Percentiles rank a stretch among this genome's conserved stretches.
Conservation (phyloP, 2,329 filamentous ascomycete genomes). For the Fusarium mundagurra region DNA sequence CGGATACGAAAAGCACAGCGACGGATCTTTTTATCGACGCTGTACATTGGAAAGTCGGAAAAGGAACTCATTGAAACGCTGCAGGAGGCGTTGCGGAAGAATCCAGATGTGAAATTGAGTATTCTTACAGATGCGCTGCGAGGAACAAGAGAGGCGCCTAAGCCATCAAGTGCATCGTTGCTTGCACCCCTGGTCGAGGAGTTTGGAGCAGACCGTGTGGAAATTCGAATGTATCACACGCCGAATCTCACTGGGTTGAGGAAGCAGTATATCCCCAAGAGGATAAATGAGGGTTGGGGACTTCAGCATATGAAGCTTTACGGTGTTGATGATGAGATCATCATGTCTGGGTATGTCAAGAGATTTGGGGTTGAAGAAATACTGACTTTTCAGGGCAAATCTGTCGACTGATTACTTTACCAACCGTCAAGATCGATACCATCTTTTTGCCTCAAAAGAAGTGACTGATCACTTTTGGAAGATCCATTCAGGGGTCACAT, state of each 20-base stretch:
- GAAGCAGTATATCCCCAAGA: slow-evolving; percentile 84
- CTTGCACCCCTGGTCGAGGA: slow-evolving; percentile 84
- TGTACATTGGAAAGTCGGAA: slow-evolving; percentile 96
- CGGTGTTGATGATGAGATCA: slow-evolving; percentile 92
- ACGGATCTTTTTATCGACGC: slow-evolving; percentile 90
- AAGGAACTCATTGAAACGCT: slow-evolving; percentile 86
- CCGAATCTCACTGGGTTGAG: slow-evolving; percentile 89
- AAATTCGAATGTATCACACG: slow-evolving; percentile 97
- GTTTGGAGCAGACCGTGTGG: slow-evolving; percentile 85
- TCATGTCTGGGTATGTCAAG: slow-evolving; percentile 78
- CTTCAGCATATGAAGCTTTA: slow-evolving; percentile 99
- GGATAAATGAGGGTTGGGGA: slow-evolving; percentile 98
- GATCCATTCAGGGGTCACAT: slow-evolving; percentile 80
- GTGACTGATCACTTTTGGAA: slow-evolving; percentile 84
- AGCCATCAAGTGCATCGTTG: slow-evolving; percentile 87
- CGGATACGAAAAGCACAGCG: slow-evolving; percentile 84
- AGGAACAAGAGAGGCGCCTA: slow-evolving; percentile 88
- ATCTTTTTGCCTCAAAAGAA: slow-evolving; percentile 82
- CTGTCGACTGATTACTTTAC: slow-evolving; percentile 95
- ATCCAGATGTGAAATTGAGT: slow-evolving; percentile 81
- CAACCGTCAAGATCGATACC: slow-evolving; percentile 93
- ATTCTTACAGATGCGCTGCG: slow-evolving; percentile 92
- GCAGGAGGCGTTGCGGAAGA: slow-evolving; percentile 76
- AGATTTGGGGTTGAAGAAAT: neutral
- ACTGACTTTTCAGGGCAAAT: slow-evolving; percentile 69